These are phyloP conservation scores for Stemphylium vesicarium DNA, from an alignment of 2,329 filamentous ascomycete species.

Conservation along the genomic window DNA sequence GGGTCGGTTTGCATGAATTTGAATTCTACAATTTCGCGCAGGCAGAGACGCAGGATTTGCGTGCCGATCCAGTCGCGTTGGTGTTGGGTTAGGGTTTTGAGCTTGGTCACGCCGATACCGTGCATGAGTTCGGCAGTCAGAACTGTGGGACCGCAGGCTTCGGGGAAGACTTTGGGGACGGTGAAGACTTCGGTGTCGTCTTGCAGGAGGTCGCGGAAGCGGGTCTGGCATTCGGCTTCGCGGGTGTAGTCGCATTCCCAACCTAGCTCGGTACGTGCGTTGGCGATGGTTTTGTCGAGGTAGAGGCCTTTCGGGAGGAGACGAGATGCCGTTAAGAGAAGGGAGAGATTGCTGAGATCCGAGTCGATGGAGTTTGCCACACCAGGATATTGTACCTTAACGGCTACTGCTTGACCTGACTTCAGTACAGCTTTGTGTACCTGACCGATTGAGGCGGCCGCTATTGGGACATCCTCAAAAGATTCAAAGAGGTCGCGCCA, in stretches of 20 bases:
- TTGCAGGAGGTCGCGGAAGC: constrained; percentile 79
- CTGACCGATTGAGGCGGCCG: constrained; percentile 95
- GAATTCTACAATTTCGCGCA: constrained; percentile 93
- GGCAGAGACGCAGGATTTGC: constrained; percentile 87
- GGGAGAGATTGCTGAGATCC: constrained; percentile 89
- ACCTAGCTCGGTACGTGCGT: constrained; percentile 85
- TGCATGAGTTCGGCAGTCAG: constrained; percentile 93
- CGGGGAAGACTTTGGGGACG: constrained; percentile 77
- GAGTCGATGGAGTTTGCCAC: constrained; percentile 96
- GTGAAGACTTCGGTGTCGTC: constrained; percentile 76
- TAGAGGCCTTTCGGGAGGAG: constrained; percentile 91
- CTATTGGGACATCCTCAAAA: constrained; percentile 91
- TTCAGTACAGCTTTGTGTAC: constrained; percentile 86
- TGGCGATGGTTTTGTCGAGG: constrained; percentile 95
- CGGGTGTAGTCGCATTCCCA: constrained; percentile 98
- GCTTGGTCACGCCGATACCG: constrained; percentile 83
- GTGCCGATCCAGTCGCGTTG: constrained; percentile 97
- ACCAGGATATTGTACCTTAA: constrained; percentile 97
- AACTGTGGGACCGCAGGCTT: constrained; percentile 84
- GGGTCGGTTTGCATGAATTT: constrained; percentile 99
- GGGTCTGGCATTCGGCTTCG: constrained; percentile 79
- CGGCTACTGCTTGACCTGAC: constrained; percentile 78
- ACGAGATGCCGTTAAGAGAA: constrained; percentile 88
- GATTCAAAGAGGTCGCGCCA: constrained; percentile 84
- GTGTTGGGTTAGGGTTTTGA: constrained; percentile 74